phyloP scores from a whole-genome alignment of 441 rosid species.

The Erodium moschatum region DNA sequence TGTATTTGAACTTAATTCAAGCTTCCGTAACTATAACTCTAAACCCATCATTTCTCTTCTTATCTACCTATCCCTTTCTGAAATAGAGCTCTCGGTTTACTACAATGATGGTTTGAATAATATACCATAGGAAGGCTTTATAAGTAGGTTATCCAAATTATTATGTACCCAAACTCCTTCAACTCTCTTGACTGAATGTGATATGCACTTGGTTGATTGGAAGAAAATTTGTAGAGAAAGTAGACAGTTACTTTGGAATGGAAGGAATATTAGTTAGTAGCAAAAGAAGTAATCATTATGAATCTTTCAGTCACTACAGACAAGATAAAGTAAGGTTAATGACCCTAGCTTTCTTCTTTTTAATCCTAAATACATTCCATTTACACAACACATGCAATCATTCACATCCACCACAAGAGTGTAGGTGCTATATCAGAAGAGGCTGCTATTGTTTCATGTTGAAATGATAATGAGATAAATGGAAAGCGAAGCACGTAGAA shows the following conservation, averaged over 20 bases:
- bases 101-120: too few relatives aligned
- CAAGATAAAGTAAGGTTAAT: background rate
- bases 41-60: background rate
- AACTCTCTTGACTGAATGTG: too few relatives aligned
- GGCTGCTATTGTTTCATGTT: background rate
- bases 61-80: too few relatives aligned
- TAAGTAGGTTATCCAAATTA: too few relatives aligned
- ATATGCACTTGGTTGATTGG: background rate
- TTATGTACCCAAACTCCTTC: too few relatives aligned
- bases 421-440: background rate
- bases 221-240: background rate
- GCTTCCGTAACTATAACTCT: background rate
- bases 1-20: too few relatives aligned
- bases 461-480: background rate
- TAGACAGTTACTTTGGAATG: background rate
- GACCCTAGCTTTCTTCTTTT: background rate
- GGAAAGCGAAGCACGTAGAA: background rate
- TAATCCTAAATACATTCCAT: background rate
- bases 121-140: too few relatives aligned
- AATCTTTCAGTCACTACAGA: background rate
- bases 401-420: background rate
- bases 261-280: background rate
- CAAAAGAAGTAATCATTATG: background rate
- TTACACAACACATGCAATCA: background rate
- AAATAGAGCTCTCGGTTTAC: too few relatives aligned